phyloP scores from a whole-genome alignment of 2,329 filamentous ascomycete species.

The Tetracladium maxilliforme region DNA sequence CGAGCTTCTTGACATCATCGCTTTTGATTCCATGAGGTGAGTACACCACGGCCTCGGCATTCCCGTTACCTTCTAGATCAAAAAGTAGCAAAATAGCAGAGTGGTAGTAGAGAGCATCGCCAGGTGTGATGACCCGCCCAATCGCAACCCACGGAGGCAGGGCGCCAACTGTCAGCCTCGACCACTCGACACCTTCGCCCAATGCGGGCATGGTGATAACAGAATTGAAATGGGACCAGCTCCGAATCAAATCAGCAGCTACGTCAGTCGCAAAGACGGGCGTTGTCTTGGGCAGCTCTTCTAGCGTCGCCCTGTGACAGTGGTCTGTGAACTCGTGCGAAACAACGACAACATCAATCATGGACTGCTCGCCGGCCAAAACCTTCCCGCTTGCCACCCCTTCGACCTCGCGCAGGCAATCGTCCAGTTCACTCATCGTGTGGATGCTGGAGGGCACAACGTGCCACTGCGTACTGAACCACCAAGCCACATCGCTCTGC shows the following conservation, averaged over 20 bases:
- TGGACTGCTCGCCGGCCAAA: constrained; percentile 15
- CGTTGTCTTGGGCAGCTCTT: constrained; percentile 33
- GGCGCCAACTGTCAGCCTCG: constrained; percentile 10
- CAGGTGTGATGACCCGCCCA: constrained; percentile 34
- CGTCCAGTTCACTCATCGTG: constrained; percentile 38
- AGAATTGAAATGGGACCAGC: constrained; percentile 42
- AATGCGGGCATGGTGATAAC: constrained; percentile 36
- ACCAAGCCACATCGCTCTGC: constrained; percentile 46
- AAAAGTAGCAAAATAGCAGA: constrained; percentile 39
- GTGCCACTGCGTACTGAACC: constrained; percentile 54
- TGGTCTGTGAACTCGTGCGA: constrained; percentile 58
- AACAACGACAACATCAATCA: constrained; percentile 43
- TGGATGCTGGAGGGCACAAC: constrained; percentile 34
- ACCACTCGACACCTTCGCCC: constrained; percentile 6
- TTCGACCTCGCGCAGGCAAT: constrained; percentile 33
- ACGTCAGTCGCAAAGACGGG: constrained; percentile 45
- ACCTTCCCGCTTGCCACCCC: constrained; percentile 2
- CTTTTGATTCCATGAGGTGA: constrained; percentile 46
- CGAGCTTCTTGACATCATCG: constrained; percentile 26
- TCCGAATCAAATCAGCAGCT: constrained; percentile 37
- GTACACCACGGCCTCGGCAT: constrained; percentile 43
- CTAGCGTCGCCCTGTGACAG: constrained; percentile 45
- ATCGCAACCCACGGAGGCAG: constrained; percentile 49
- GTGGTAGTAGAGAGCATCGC: constrained; percentile 40
- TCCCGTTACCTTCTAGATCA: constrained; percentile 7